These are phyloP conservation scores for Botryotinia convoluta DNA, from an alignment of 2,329 filamentous ascomycete species.

Conservation along the genomic window DNA sequence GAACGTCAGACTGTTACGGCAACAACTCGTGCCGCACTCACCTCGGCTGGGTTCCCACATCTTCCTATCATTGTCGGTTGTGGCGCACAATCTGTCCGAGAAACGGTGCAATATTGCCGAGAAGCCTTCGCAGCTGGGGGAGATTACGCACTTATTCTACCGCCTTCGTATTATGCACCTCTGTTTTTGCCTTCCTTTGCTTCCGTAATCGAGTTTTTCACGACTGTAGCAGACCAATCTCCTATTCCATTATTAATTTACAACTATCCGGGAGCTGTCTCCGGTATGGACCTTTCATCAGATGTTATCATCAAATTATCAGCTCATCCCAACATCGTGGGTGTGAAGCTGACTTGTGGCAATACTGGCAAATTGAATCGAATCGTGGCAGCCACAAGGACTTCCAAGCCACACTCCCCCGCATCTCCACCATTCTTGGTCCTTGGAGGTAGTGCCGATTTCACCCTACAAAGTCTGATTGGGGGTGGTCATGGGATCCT, in stretches of 20 bases:
- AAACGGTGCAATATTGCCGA: constrained; percentile 61
- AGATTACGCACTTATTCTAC: constrained; percentile 65
- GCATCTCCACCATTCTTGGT: constrained; percentile 57
- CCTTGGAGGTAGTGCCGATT: constrained; percentile 71
- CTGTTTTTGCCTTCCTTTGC: constrained; percentile 52
- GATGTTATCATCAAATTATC: constrained; percentile 80
- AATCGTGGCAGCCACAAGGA: constrained; percentile 55
- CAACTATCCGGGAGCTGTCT: constrained; percentile 87
- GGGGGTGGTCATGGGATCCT: constrained; percentile 71
- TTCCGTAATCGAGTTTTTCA: constrained; percentile 56
- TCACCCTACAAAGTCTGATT: constrained; percentile 67
- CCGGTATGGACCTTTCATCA: constrained; percentile 85
- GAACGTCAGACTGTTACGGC: constrained; percentile 59
- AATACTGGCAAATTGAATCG: constrained; percentile 64
- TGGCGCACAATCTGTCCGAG: constrained; percentile 62
- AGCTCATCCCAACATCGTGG: constrained; percentile 78
- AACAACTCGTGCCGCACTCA: constrained; percentile 59
- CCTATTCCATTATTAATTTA: constrained; percentile 79
- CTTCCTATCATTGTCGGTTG: constrained; percentile 66
- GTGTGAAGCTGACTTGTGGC: constrained; percentile 89
- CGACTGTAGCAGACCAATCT: constrained; percentile 60
- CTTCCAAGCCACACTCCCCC: constrained; percentile 44
- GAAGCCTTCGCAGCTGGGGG: constrained; percentile 62
- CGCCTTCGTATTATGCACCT: constrained; percentile 64
- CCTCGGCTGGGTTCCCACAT: constrained; percentile 54